These are phyloP conservation scores for Teunomyces cretensis DNA, from an alignment of 805 yeast genomes.

Conservation along the genomic window DNA sequence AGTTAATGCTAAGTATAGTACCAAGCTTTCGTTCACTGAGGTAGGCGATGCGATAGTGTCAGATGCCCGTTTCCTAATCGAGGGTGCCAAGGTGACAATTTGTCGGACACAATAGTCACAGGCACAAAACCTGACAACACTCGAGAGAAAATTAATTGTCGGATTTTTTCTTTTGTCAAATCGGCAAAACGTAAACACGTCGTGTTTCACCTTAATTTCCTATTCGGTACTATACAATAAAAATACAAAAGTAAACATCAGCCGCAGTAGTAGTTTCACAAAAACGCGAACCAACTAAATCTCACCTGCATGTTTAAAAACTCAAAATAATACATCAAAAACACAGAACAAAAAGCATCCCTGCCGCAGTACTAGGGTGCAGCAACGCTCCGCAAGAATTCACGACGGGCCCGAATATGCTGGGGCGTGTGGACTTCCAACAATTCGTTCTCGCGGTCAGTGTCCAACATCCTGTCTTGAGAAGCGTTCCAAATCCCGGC, in stretches of 20 bases:
- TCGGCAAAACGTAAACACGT: too few relatives aligned
- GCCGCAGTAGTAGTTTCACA: not conserved
- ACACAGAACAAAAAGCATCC: too few relatives aligned
- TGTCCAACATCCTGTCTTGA: constrained; percentile 5
- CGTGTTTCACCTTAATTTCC: not conserved
- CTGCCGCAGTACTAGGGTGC: not conserved
- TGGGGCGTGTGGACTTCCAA: constrained; percentile 4
- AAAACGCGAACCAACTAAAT: not conserved
- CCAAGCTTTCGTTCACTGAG: too few relatives aligned
- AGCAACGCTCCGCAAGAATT: constrained; percentile 6
- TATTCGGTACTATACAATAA: not conserved
- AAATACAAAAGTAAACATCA: not conserved
- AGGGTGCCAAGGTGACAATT: not conserved
- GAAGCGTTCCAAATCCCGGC: constrained; percentile 5
- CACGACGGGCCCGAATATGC: constrained; percentile 6
- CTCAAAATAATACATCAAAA: too few relatives aligned
- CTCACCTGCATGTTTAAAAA: too few relatives aligned
- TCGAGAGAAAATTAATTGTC: too few relatives aligned
- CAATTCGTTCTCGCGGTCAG: constrained; percentile 6
- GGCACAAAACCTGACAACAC: too few relatives aligned
- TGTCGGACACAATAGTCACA: not conserved
- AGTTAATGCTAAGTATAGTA: too few relatives aligned
- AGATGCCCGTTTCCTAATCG: not conserved
- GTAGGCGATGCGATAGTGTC: too few relatives aligned
- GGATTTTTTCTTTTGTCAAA: too few relatives aligned